Conservation (phyloP, 495 filamentous ascomycete genomes). For the Penicillium longicatenatum region DNA sequence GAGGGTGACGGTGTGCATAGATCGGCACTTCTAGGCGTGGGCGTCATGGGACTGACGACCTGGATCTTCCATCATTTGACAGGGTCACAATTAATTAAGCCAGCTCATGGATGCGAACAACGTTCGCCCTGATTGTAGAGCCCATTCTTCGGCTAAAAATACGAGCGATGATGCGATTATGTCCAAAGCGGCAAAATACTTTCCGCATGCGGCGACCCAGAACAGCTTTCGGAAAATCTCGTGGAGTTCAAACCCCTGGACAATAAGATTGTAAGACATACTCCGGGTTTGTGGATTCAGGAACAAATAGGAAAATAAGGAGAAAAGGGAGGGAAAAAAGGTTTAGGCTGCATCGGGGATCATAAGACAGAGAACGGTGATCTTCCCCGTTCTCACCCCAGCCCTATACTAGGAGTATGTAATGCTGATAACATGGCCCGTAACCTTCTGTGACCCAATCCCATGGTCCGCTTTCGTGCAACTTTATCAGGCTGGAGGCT, state of each 20-base stretch:
- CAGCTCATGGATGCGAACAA: not conserved
- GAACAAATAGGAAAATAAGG: slow-evolving; percentile 1
- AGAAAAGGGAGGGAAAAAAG: slow-evolving; percentile 1
- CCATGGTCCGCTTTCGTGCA: slow-evolving; percentile 48
- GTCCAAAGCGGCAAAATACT: slow-evolving; percentile 30
- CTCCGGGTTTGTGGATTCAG: slow-evolving; percentile 1
- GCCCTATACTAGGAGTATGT: slow-evolving; percentile 24
- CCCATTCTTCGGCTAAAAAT: slow-evolving; percentile 14
- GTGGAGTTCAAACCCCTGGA: slow-evolving; percentile 10
- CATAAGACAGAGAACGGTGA: slow-evolving; percentile 26
- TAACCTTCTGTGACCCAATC: slow-evolving; percentile 34
- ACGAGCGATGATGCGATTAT: slow-evolving; percentile 29
- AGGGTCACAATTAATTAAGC: slow-evolving; percentile 13
- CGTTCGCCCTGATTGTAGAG: not conserved
- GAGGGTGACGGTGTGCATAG: not conserved
- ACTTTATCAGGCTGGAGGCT: slow-evolving; percentile 25
- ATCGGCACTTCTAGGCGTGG: not conserved
- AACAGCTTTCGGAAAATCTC: slow-evolving; percentile 22
- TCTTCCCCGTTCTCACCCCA: slow-evolving; percentile 7
- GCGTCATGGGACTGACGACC: not conserved
- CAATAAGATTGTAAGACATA: not conserved
- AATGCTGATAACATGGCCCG: slow-evolving; percentile 38
- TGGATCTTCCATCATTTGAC: slow-evolving; percentile 27
- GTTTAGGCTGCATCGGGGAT: slow-evolving; percentile 25
- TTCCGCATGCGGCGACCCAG: slow-evolving; percentile 34